Evolutionary conservation across 805 yeast species (phyloP), one percentile per base, ranked within the genome.

Genomic region (Suhomyces sp.): DNA sequence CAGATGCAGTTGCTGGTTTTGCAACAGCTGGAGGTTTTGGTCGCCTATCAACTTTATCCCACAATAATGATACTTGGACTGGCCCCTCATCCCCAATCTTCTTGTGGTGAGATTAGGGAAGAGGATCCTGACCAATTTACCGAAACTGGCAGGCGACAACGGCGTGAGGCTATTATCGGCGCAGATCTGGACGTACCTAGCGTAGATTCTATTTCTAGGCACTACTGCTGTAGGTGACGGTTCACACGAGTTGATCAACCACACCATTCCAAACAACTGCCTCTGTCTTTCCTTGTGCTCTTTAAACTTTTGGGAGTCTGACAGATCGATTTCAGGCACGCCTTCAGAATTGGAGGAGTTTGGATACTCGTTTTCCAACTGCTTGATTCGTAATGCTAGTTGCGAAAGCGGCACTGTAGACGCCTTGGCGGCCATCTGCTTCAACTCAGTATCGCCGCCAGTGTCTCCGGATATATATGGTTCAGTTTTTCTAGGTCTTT

Each of bases 51-150:
- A 60, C 58, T 77, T 79, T 49, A 91, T 76, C 2, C 96, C 96
- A 68, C 93, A 87, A 63, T 89, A 90, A 66, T 90, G 96, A 68
- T 91, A 91, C 64, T 87, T 87, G 19, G 93, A 84, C 62, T 86
- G 87, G 2, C 92, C 92, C 48, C 96, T 76, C 66, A 85, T 82
- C 1, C 97, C 97, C 50, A 90, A 73, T 50, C 97, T 77, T 57
- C 96, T 79, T 0, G 94, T 87, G 29, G 84, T 83, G 55, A 89
- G 73, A 51, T 75, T 73, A 0, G 96, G 94, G 60, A 80, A 87
- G 4, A 83, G 68, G 4, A 85, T 72, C 53, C 85, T 76, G 17
- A 88, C 89, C 44, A 60, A 54, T 31, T 61, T 60, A 4, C 96
- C 96, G 62, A 90, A 81, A 2, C 88, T 82, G 1, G 96, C 93